Evolutionary conservation across 2,329 filamentous ascomycete genomes (phyloP), one percentile per base, ranked within the genome.

Genomic region (Ramularia collo-cygni): DNA sequence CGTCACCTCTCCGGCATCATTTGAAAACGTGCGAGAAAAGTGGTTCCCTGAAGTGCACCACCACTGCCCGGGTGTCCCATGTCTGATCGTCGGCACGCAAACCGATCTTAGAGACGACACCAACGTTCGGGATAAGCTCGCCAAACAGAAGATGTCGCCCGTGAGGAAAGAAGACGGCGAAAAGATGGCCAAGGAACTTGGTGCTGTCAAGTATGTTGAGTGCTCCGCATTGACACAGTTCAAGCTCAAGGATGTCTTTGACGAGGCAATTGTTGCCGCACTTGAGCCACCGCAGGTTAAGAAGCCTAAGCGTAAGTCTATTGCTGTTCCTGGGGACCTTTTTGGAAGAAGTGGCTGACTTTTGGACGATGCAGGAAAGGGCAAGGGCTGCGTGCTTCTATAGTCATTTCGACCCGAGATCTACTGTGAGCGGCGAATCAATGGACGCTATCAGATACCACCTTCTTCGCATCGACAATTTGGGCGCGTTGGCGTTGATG

Each of bases 11-110:
- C 92, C 90, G 28, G 89, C 92, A 28, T 95, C 89, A 6, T 98
- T 98, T 66, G 92, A 98, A 66, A 98, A 98, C 83, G 92, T 96
- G 37, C 82, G 89, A 59, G 90, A 95, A 74, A 95, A 95, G 68
- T 95, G 89, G 90, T 95, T 95, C 59, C 92, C 92, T 32, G 92
- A 98, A 69, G 92, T 98, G 30, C 89, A 94, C 65, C 92, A 98
- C 68, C 92, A 98, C 69, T 98, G 92, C 64, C 92, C 92, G 13
- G 92, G 92, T 50, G 92, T 98, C 27, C 92, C 92, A 38, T 96
- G 92, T 74, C 75, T 98, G 51, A 95, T 98, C 53, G 92, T 98
- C 46, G 92, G 92, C 57, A 98, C 92, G 16, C 92, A 98, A 70
- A 89, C 90, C 48, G 92, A 98, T 80, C 74, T 98, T 67, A 76